Evolutionary conservation across 345 rosid species (phyloP).

Genomic region (Clarkia xantiana): DNA sequence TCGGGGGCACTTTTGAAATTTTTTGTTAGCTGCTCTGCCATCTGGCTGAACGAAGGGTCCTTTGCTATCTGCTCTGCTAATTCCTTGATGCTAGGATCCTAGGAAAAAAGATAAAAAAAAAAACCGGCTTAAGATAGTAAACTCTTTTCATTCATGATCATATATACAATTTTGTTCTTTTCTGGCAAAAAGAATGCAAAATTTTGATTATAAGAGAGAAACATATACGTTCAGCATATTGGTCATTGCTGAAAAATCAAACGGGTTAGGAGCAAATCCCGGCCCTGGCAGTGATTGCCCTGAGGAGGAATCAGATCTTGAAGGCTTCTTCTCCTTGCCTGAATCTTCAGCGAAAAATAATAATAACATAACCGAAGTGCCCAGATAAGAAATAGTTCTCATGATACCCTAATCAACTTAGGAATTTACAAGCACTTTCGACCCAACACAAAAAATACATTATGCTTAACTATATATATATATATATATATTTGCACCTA

Average conservation of each 20-base stretch:
- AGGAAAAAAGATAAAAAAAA: neutral
- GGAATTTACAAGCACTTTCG: neutral
- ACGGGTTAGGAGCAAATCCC: constrained; percentile 38
- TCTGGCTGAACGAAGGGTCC: constrained; percentile 84
- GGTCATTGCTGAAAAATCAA: constrained; percentile 83
- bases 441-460: neutral
- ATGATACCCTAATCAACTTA: neutral
- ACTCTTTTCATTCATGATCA: no score
- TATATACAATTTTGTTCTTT: no score
- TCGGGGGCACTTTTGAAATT: constrained; percentile 44
- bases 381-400: no score
- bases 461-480: no score
- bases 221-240: constrained; percentile 71
- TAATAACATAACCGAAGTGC: neutral
- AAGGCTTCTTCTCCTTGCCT: constrained; percentile 21
- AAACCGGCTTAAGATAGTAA: neutral
- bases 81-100: constrained; percentile 94
- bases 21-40: constrained; percentile 95
- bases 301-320: constrained; percentile 40
- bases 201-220: neutral
- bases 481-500: no score
- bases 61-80: constrained; percentile 88
- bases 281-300: constrained; percentile 30
- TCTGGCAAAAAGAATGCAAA: neutral
- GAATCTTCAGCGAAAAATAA: constrained; percentile 28